Conservation (phyloP, 371 early-diverging fungal genomes). For the Actinomucor elegans region DNA sequence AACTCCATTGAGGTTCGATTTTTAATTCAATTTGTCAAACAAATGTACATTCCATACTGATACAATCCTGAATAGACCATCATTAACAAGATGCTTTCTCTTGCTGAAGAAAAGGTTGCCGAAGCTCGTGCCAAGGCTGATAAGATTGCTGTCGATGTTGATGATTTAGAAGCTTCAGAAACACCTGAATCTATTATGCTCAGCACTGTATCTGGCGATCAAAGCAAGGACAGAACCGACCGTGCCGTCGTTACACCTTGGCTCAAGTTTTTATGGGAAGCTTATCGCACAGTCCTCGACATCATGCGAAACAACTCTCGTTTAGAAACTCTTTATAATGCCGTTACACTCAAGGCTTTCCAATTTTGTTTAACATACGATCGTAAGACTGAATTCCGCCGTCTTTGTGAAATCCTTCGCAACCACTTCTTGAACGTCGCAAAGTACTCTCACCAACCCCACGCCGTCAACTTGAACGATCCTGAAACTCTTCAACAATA, state of each 20-base stretch:
- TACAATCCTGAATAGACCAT: conserved; percentile 64
- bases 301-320: conserved; percentile 95
- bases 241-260: conserved; percentile 97
- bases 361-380: conserved; percentile 92
- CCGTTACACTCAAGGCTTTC: conserved; percentile 89
- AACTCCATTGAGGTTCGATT: conserved; percentile 78
- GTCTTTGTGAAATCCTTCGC: conserved; percentile 95
- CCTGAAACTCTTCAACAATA: conserved; percentile 96
- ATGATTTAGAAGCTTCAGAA: conserved; percentile 94
- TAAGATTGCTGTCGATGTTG: conserved; percentile 82
- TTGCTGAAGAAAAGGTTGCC: conserved; percentile 84
- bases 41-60: no score
- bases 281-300: conserved; percentile 95
- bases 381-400: conserved; percentile 97
- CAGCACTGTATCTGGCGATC: conserved; percentile 93
- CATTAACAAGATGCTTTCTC: conserved; percentile 83
- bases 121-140: conserved; percentile 94
- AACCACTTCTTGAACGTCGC: conserved; percentile 88
- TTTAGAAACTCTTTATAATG: conserved; percentile 93
- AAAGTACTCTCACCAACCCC: conserved; percentile 91
- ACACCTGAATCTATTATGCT: conserved; percentile 96
- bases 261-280: conserved; percentile 98
- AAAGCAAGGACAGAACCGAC: conserved; percentile 93
- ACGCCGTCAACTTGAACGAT: conserved; percentile 92
- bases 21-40: background rate